Conservation (phyloP, 768 basidiomycete genomes). For the Leccinum longicurvipes region DNA sequence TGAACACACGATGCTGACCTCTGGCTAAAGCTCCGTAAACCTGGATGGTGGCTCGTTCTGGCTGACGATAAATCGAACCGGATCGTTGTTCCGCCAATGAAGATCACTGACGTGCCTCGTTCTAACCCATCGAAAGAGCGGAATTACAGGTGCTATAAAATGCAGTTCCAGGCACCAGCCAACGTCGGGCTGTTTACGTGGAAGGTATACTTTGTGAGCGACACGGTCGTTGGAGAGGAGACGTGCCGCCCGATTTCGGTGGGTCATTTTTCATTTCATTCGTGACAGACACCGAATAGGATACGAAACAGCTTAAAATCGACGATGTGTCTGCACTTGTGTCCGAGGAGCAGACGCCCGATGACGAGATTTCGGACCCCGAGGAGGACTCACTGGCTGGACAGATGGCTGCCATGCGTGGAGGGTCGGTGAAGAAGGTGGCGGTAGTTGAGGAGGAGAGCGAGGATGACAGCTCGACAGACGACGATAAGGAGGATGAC, state of each 20-base stretch:
- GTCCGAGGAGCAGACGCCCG: constrained; percentile 57
- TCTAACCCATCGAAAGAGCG: constrained; percentile 45
- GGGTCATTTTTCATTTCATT: constrained; percentile 26
- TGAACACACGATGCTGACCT: too few species aligned
- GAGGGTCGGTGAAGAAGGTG: constrained; percentile 75
- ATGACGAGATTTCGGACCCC: constrained; percentile 97
- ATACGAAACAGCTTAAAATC: constrained; percentile 64
- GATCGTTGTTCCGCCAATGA: constrained; percentile 83
- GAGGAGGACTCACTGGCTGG: constrained; percentile 96
- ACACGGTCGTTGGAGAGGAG: constrained; percentile 87
- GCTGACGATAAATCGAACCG: constrained; percentile 83
- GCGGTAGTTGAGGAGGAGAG: constrained; percentile 35
- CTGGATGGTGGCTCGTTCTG: constrained; percentile 89
- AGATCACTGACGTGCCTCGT: constrained; percentile 75
- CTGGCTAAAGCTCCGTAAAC: constrained; percentile 68
- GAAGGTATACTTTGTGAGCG: constrained; percentile 82
- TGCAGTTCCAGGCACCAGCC: constrained; percentile 94
- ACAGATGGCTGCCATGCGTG: constrained; percentile 96
- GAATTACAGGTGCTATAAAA: constrained; percentile 79
- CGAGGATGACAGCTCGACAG: constrained; percentile 28
- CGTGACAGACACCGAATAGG: constrained; percentile 4
- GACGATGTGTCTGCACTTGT: constrained; percentile 63
- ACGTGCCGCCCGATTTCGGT: constrained; percentile 68
- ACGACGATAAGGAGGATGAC: constrained; percentile 20
- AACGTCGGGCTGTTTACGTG: constrained; percentile 82